phyloP scores from a whole-genome alignment of 257 asterid species.

The Cordia subcordata region DNA sequence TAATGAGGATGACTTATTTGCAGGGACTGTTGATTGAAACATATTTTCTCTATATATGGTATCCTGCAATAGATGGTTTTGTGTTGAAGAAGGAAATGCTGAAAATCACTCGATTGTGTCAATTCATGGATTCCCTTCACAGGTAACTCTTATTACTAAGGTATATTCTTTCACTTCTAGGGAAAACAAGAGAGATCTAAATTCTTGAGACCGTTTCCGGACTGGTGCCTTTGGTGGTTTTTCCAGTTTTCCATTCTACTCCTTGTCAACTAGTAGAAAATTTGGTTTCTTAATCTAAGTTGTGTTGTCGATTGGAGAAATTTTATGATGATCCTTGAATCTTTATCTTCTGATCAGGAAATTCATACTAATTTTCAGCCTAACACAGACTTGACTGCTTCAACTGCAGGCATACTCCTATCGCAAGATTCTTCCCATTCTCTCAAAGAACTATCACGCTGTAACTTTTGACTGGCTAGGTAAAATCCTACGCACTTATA shows the following conservation, averaged over 20 bases:
- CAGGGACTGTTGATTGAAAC: slow-evolving; percentile 77
- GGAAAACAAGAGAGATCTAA: too few relatives aligned
- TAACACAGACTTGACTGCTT: slow-evolving; percentile 1
- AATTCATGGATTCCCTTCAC: slow-evolving; percentile 86
- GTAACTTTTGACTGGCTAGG: slow-evolving; percentile 94
- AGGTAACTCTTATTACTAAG: slow-evolving; percentile 36
- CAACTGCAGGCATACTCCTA: slow-evolving; percentile 77
- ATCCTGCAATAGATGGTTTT: slow-evolving; percentile 95
- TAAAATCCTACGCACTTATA: slow-evolving; percentile 19
- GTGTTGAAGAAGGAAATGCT: slow-evolving; percentile 69
- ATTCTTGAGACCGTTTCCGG: too few relatives aligned
- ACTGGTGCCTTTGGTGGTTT: too few relatives aligned
- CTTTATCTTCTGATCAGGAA: too few relatives aligned
- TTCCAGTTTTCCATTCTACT: too few relatives aligned
- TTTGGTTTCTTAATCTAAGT: too few relatives aligned
- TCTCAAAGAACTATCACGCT: slow-evolving; percentile 66
- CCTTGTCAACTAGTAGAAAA: too few relatives aligned
- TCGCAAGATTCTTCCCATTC: slow-evolving; percentile 79
- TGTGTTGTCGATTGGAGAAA: too few relatives aligned
- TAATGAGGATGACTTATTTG: slow-evolving; percentile 66
- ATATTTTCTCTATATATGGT: slow-evolving; percentile 44
- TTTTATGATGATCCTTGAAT: too few relatives aligned
- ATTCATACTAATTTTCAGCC: neutral
- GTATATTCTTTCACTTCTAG: neutral
- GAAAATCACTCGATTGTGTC: slow-evolving; percentile 54